A percentile compares a stretch with the other conserved stretches of the same genome.
These are phyloP conservation scores for Eucalyptus curtisii DNA, from an alignment of 345 rosid genomes.

Conservation along the genomic window DNA sequence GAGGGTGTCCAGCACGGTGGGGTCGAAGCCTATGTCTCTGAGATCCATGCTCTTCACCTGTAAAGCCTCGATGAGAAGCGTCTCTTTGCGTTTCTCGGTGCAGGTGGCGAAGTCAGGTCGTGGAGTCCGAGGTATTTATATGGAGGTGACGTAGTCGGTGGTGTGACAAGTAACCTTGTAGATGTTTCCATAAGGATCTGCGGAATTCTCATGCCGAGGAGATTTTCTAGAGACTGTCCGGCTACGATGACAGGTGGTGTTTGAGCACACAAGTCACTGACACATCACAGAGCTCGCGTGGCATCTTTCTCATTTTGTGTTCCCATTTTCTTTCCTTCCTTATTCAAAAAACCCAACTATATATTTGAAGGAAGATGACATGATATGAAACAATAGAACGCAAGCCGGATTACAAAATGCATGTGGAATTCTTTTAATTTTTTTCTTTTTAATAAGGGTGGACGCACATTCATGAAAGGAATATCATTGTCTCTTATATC, in stretches of 20 bases:
- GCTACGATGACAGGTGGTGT: not conserved
- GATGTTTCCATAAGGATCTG: not conserved
- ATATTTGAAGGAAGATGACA: too few species aligned
- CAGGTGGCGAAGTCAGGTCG: not conserved
- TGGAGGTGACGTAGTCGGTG: not conserved
- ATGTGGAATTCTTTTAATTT: too few species aligned
- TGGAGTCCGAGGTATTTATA: not conserved
- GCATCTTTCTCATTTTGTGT: not conserved
- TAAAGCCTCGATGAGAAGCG: not conserved
- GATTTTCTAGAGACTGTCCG: not conserved
- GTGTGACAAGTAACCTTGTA: not conserved
- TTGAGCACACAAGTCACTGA: not conserved
- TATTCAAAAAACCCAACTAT: not conserved
- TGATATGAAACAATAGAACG: too few species aligned
- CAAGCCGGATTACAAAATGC: too few species aligned
- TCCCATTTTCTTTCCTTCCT: not conserved
- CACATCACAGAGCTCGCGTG: not conserved
- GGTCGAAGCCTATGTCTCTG: not conserved
- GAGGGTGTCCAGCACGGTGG: not conserved
- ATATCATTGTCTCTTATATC: too few species aligned
- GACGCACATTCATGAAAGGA: accelerated
- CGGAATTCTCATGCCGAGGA: not conserved
- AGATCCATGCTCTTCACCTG: not conserved
- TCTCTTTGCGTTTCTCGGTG: not conserved
- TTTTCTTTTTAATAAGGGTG: too few species aligned